phyloP scores from a whole-genome alignment of 1,284 basidiomycete genomes.

The Trichosporon inkin region DNA sequence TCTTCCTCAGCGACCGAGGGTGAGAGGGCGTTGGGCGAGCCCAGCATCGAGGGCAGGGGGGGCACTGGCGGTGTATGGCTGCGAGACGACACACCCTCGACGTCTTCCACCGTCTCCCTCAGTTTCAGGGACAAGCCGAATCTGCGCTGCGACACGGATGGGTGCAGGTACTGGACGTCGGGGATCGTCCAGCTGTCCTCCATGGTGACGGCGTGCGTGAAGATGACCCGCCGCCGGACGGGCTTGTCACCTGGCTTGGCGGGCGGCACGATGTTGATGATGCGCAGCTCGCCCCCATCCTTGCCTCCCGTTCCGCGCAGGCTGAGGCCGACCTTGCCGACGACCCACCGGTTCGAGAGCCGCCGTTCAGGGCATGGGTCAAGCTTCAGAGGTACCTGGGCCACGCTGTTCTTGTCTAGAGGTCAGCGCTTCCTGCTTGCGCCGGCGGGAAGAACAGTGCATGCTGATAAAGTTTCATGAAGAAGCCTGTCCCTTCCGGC shows the following conservation, averaged over 20 bases:
- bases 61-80: neutral
- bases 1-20: neutral
- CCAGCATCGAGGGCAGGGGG: neutral
- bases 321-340: constrained; percentile 3
- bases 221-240: constrained; percentile 10
- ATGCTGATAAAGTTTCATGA: no score
- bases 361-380: constrained; percentile 14
- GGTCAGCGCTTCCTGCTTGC: neutral
- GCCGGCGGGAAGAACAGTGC: neutral
- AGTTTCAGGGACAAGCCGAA: constrained; percentile 15
- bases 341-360: constrained; percentile 12
- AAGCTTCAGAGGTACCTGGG: neutral
- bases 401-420: neutral
- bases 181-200: constrained; percentile 11
- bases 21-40: neutral
- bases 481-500: no score
- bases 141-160: constrained; percentile 12
- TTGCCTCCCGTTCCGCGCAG: constrained; percentile 17
- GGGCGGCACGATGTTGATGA: constrained; percentile 2
- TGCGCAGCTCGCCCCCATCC: constrained; percentile 18
- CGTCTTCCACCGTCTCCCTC: neutral
- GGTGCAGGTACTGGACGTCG: constrained; percentile 23
- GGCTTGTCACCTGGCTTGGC: neutral
- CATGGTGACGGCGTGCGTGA: constrained; percentile 3
- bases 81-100: neutral